phyloP scores from a whole-genome alignment of 768 basidiomycete genomes.

The Phaffia tasmanica region DNA sequence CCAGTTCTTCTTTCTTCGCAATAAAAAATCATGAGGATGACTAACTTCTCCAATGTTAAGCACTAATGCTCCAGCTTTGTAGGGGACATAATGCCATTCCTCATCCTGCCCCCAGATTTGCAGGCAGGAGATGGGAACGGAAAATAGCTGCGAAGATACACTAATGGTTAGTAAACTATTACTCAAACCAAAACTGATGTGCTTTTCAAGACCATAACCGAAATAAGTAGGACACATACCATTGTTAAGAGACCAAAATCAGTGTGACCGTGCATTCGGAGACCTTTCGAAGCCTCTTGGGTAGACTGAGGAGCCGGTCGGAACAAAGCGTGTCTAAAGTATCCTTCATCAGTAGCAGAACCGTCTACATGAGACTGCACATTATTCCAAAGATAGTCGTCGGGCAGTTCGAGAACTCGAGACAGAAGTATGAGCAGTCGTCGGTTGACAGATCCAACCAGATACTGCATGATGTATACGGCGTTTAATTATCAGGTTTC shows the following conservation, averaged over 20 bases:
- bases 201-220: too few species aligned
- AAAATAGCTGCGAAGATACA: constrained; percentile 22
- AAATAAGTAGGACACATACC: neutral
- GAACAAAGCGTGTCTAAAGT: constrained; percentile 25
- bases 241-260: constrained; percentile 10
- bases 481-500: neutral
- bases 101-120: constrained; percentile 28
- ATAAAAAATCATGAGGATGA: neutral
- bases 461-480: constrained; percentile 9
- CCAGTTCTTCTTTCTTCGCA: neutral
- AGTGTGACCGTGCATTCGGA: constrained; percentile 26
- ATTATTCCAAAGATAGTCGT: constrained; percentile 25
- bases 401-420: constrained; percentile 25
- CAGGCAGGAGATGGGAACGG: constrained; percentile 28
- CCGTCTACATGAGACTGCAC: constrained; percentile 21
- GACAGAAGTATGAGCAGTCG: constrained; percentile 27
- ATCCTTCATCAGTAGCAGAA: constrained; percentile 22
- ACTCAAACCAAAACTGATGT: too few species aligned
- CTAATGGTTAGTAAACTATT: constrained; percentile 5
- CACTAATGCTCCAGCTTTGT: constrained; percentile 28
- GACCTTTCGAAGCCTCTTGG: constrained; percentile 16
- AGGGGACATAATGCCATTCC: constrained; percentile 30
- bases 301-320: constrained; percentile 22
- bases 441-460: constrained; percentile 29
- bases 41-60: constrained; percentile 29